These are phyloP conservation scores for Paramecium tetraurelia DNA, from an alignment of 73 alveolate genomes.

Conservation along the genomic window DNA sequence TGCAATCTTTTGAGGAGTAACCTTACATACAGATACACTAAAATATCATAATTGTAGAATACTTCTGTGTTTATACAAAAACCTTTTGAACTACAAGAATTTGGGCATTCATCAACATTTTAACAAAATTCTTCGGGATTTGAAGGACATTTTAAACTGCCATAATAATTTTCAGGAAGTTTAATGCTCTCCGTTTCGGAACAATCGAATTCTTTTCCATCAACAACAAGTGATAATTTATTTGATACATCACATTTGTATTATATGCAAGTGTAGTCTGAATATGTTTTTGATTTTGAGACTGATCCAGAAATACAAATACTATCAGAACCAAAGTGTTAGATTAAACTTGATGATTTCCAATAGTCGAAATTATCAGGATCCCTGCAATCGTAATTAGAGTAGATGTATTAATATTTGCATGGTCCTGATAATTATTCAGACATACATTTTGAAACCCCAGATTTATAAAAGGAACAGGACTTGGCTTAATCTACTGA, in stretches of 20 bases:
- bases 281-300: not conserved
- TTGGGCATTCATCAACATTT: not conserved
- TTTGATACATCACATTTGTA: not conserved
- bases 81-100: not conserved
- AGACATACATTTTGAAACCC: not conserved
- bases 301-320: not conserved
- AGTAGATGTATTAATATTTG: not conserved
- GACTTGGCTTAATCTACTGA: too few species aligned
- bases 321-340: conserved; percentile 6
- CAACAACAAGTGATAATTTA: not conserved
- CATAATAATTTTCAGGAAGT: not conserved
- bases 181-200: not conserved
- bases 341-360: not conserved
- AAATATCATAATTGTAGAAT: not conserved
- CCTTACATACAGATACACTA: conserved; percentile 16
- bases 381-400: conserved; percentile 35
- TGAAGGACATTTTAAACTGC: not conserved
- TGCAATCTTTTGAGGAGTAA: not conserved
- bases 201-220: not conserved
- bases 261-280: not conserved
- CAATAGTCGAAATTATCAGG: not conserved
- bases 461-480: not conserved
- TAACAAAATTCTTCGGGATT: not conserved
- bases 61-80: not conserved
- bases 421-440: not conserved